Conservation (phyloP, 1,284 basidiomycete species). For the Boletus semigastroideus region DNA sequence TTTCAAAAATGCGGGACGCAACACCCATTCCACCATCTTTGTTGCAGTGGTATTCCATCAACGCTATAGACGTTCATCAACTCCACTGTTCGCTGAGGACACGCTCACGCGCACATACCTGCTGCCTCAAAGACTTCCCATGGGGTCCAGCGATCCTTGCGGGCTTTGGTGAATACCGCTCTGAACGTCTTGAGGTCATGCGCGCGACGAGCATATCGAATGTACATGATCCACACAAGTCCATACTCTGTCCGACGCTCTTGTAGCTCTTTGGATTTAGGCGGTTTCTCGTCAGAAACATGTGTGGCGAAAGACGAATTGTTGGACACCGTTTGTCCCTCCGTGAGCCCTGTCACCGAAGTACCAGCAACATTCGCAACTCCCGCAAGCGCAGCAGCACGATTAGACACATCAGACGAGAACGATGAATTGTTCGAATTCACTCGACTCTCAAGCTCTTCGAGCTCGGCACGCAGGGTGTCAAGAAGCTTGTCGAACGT, state of each 20-base stretch:
- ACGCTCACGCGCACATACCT: slow-evolving; percentile 49
- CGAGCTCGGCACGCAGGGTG: slow-evolving; percentile 70
- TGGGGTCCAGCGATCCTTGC: slow-evolving; percentile 81
- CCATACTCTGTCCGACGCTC: slow-evolving; percentile 68
- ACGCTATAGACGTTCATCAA: slow-evolving; percentile 49
- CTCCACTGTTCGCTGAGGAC: slow-evolving; percentile 1
- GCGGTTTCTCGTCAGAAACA: slow-evolving; percentile 46
- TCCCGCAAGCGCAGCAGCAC: slow-evolving; percentile 30
- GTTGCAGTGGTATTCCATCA: slow-evolving; percentile 96
- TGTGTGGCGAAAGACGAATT: slow-evolving; percentile 45
- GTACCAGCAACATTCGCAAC: slow-evolving; percentile 16
- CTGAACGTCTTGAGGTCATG: slow-evolving; percentile 68
- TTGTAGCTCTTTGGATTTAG: slow-evolving; percentile 52
- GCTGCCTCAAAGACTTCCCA: slow-evolving; percentile 96
- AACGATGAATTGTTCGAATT: slow-evolving; percentile 46
- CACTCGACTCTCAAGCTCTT: slow-evolving; percentile 56
- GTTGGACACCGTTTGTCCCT: slow-evolving; percentile 32
- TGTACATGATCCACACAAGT: slow-evolving; percentile 82
- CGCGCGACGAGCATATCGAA: slow-evolving; percentile 64
- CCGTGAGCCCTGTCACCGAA: slow-evolving; percentile 19
- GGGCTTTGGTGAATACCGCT: slow-evolving; percentile 79
- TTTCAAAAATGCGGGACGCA: slow-evolving; percentile 91
- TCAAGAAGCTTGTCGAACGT: slow-evolving; percentile 74
- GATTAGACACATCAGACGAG: slow-evolving; percentile 34
- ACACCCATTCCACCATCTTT: slow-evolving; percentile 73